Conservation (phyloP, 805 yeast species). For the Nakazawaea laoshanensis region DNA sequence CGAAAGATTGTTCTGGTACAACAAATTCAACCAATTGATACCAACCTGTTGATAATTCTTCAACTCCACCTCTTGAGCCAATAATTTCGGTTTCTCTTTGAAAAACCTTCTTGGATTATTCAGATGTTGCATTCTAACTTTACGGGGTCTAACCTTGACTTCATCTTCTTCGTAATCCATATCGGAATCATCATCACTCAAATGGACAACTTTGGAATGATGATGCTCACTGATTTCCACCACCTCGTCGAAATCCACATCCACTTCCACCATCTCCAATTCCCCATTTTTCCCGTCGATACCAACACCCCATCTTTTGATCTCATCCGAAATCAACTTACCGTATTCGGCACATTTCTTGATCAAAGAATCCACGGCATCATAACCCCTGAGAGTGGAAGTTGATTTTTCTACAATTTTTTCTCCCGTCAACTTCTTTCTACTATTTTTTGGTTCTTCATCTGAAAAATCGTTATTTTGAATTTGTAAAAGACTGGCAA, state of each 20-base stretch:
- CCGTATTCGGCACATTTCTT: slow-evolving; percentile 78
- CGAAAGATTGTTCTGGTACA: slow-evolving; percentile 72
- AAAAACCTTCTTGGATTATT: slow-evolving; percentile 32
- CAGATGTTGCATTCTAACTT: slow-evolving; percentile 2
- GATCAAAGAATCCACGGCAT: slow-evolving; percentile 90
- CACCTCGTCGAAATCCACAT: slow-evolving; percentile 22
- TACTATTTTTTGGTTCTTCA: slow-evolving; percentile 13
- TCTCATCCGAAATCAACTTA: slow-evolving; percentile 56
- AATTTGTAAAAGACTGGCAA: slow-evolving; percentile 45
- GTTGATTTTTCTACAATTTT: slow-evolving; percentile 64
- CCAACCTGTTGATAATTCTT: slow-evolving; percentile 97
- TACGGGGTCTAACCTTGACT: slow-evolving; percentile 6
- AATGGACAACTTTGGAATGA: slow-evolving; percentile 38
- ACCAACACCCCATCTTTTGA: slow-evolving; percentile 83
- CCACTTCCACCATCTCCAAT: slow-evolving; percentile 51
- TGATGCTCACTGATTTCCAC: slow-evolving; percentile 11
- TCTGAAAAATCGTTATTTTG: slow-evolving; percentile 43
- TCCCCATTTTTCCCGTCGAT: slow-evolving; percentile 58
- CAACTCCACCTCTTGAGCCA: slow-evolving; percentile 56
- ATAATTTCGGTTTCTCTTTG: slow-evolving; percentile 60
- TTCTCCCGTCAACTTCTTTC: slow-evolving; percentile 58
- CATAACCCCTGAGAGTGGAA: slow-evolving; percentile 74
- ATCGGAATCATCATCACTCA: slow-evolving; percentile 20
- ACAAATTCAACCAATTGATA: slow-evolving; percentile 79
- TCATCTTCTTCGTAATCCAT: slow-evolving; percentile 27